Evolutionary conservation across 306 rosid genomes (phyloP).

Genomic region (Purshia tridentata): DNA sequence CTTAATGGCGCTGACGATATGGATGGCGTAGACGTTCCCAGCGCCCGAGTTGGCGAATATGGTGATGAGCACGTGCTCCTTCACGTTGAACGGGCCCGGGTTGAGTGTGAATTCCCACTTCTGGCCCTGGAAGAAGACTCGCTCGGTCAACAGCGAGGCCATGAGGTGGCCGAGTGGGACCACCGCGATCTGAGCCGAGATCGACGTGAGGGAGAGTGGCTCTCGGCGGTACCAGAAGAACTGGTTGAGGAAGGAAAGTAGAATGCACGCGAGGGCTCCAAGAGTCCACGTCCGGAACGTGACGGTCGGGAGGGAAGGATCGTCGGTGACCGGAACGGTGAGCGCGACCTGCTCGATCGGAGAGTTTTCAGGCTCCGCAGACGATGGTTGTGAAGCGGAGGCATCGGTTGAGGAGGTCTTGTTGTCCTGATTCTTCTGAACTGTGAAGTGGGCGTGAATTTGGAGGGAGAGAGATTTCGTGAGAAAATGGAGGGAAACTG

Average conservation of each 20-base stretch:
- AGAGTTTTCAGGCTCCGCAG: conserved; percentile 33
- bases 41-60: conserved; percentile 55
- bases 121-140: conserved; percentile 39
- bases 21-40: conserved; percentile 41
- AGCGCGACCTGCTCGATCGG: conserved; percentile 46
- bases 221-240: conserved; percentile 48
- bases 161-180: conserved; percentile 46
- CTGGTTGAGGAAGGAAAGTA: conserved; percentile 50
- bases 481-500: neutral
- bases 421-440: conserved; percentile 12
- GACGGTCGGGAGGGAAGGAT: conserved; percentile 38
- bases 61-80: conserved; percentile 54
- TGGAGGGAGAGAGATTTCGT: neutral
- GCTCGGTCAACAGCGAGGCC: conserved; percentile 34
- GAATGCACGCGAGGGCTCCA: conserved; percentile 31
- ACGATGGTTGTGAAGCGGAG: conserved; percentile 12
- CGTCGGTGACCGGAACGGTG: conserved; percentile 46
- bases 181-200: conserved; percentile 52
- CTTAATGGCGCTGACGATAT: conserved; percentile 41
- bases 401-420: neutral
- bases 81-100: conserved; percentile 46
- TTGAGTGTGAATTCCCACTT: conserved; percentile 41
- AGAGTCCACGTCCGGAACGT: conserved; percentile 49
- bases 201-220: conserved; percentile 42
- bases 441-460: conserved; percentile 25